phyloP scores from a whole-genome alignment of 768 basidiomycete species.

The Pholiota microspora region DNA sequence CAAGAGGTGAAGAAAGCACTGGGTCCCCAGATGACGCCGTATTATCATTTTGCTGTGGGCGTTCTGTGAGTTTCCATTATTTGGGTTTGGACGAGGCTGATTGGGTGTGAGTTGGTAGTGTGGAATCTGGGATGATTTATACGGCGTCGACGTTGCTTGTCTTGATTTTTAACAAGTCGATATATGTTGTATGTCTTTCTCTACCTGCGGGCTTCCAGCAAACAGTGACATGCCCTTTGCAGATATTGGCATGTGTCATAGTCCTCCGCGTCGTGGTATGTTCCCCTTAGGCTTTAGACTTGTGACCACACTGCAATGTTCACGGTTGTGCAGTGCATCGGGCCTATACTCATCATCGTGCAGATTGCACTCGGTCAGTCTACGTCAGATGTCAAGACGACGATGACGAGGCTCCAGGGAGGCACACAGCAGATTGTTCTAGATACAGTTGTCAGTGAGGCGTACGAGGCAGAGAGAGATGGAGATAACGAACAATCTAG shows the following conservation, averaged over 20 bases:
- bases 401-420: slow-evolving; percentile 12
- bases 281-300: background rate
- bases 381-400: slow-evolving; percentile 18
- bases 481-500: background rate
- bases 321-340: slow-evolving; percentile 17
- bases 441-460: slow-evolving; percentile 18
- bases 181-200: background rate
- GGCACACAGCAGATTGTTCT: slow-evolving; percentile 12
- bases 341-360: slow-evolving; percentile 25
- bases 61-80: slow-evolving; percentile 22
- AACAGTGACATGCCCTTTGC: background rate
- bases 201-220: background rate
- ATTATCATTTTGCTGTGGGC: slow-evolving; percentile 24
- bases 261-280: background rate
- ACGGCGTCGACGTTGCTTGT: background rate
- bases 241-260: background rate
- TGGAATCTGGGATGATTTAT: background rate
- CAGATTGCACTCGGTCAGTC: slow-evolving; percentile 22
- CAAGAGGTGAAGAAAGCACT: slow-evolving; percentile 22
- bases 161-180: background rate
- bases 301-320: background rate
- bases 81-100: background rate
- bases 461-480: background rate
- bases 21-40: slow-evolving; percentile 18
- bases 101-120: background rate